These are phyloP conservation scores for Penicillium sp. DNA, from an alignment of 2,329 filamentous ascomycete genomes.

Conservation along the genomic window DNA sequence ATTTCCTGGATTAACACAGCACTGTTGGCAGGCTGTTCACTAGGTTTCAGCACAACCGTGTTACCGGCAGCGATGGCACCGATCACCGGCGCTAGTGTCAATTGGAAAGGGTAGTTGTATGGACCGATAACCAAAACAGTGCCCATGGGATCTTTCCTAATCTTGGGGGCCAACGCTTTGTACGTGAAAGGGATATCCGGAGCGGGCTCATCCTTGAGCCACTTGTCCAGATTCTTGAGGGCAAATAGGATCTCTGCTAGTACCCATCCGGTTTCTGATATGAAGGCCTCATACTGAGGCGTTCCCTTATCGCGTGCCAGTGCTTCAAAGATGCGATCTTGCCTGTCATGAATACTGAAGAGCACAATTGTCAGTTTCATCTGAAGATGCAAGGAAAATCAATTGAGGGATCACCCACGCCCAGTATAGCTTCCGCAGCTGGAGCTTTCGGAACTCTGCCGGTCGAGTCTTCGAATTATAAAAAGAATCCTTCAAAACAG, in stretches of 20 bases:
- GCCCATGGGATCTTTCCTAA: slow-evolving; percentile 85
- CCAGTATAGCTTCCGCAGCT: slow-evolving; percentile 96
- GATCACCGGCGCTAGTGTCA: slow-evolving; percentile 72
- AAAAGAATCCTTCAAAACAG: slow-evolving; percentile 65
- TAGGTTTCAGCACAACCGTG: slow-evolving; percentile 85
- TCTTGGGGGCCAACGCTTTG: slow-evolving; percentile 66
- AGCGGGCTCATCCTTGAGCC: slow-evolving; percentile 76
- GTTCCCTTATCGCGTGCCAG: slow-evolving; percentile 76
- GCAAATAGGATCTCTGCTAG: slow-evolving; percentile 77
- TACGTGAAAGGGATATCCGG: slow-evolving; percentile 66
- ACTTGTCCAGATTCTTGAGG: slow-evolving; percentile 72
- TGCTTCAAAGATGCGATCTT: slow-evolving; percentile 68
- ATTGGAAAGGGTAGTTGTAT: slow-evolving; percentile 89
- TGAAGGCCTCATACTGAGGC: slow-evolving; percentile 66
- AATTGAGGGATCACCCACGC: slow-evolving; percentile 47
- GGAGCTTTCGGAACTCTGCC: slow-evolving; percentile 73
- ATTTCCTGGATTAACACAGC: slow-evolving; percentile 78
- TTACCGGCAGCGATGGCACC: slow-evolving; percentile 92
- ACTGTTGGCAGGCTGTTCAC: slow-evolving; percentile 71
- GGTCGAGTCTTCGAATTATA: slow-evolving; percentile 75
- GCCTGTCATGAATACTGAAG: slow-evolving; percentile 66
- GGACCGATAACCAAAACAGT: slow-evolving; percentile 80
- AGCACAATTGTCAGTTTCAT: not conserved
- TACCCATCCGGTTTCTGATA: slow-evolving; percentile 73
- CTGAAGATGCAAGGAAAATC: not conserved